phyloP scores from a whole-genome alignment of 2,329 filamentous ascomycete genomes.

The Tolypocladium inflatum region DNA sequence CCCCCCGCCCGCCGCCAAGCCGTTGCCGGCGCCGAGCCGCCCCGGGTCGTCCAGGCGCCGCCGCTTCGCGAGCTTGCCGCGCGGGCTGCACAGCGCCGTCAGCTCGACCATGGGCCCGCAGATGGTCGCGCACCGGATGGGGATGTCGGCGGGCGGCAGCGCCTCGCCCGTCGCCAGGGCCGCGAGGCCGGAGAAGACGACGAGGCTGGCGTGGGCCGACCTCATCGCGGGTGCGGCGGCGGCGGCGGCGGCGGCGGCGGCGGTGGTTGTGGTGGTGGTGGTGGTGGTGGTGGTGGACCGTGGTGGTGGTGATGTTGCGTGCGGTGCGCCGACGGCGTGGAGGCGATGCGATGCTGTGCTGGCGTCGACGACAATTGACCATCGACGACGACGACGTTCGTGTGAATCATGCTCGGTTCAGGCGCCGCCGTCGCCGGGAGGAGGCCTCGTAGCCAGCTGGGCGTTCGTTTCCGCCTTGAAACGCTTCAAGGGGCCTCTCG shows the following conservation, averaged over 20 bases:
- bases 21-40: background rate
- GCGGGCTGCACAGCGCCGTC: slow-evolving; percentile 23
- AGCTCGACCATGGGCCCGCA: slow-evolving; percentile 34
- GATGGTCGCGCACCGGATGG: slow-evolving; percentile 28
- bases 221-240: slow-evolving; percentile 14
- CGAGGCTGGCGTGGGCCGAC: slow-evolving; percentile 11
- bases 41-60: background rate
- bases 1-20: background rate
- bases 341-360: background rate
- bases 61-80: background rate
- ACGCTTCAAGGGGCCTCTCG: background rate
- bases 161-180: slow-evolving; percentile 17
- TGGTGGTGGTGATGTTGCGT: background rate
- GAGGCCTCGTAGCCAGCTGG: background rate
- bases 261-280: too few relatives aligned
- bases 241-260: too few relatives aligned
- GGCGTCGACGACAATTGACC: background rate
- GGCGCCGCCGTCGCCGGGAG: background rate
- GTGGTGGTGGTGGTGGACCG: background rate
- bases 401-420: background rate
- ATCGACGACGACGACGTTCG: background rate
- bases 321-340: background rate
- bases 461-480: background rate
- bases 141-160: slow-evolving; percentile 25
- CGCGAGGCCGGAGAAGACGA: slow-evolving; percentile 18